Evolutionary conservation across 2,329 filamentous ascomycete species (phyloP), one percentile per base, ranked within the genome.

Genomic region (Metarhizium rileyi): DNA sequence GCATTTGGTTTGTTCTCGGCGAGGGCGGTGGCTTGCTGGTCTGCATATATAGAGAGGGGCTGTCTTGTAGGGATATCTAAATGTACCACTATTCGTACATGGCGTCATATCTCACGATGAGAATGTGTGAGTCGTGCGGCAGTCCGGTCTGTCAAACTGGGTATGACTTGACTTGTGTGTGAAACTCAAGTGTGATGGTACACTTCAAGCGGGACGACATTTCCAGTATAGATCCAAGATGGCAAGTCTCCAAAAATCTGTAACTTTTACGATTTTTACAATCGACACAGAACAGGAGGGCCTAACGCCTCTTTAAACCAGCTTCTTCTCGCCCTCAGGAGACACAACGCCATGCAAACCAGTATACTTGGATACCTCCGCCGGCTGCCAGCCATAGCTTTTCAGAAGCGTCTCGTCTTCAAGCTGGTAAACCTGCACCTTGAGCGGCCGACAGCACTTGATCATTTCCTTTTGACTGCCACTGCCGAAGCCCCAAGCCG

Each of bases 401-500:
- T 71, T 60, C 46, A 87, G 61, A 1, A 84, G 56, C 2, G 62
- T 60, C 45, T 68, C 63, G 56, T 84, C 78, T 26, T 71, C 66
- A 14, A 91, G 65, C 51, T 73, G 72, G 63, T 81, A 90, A 0
- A 93, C 81, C 57, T 90, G 80, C 0, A 91, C 84, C 44, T 81
- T 81, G 5, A 93, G 74, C 1, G 86, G 86, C 7, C 87, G 77
- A 65, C 85, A 89, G 53, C 81, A 85, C 51, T 79, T 78, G 57
- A 77, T 64, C 77, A 87, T 88, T 48, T 81, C 82, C 59, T 81
- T 76, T 55, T 80, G 78, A 64, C 79, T 83, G 44, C 76, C 77
- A 41, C 75, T 79, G 12, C 84, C 83, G 73, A 88, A 93, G 0
- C 86, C 87, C 86, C 87, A 91, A n/a, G 80, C 73, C 1, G 84